Percentiles rank a stretch among this genome's conserved stretches.
Evolutionary conservation across 1,139 yeast species (phyloP).

Genomic region (Yamadazyma jaroonii): DNA sequence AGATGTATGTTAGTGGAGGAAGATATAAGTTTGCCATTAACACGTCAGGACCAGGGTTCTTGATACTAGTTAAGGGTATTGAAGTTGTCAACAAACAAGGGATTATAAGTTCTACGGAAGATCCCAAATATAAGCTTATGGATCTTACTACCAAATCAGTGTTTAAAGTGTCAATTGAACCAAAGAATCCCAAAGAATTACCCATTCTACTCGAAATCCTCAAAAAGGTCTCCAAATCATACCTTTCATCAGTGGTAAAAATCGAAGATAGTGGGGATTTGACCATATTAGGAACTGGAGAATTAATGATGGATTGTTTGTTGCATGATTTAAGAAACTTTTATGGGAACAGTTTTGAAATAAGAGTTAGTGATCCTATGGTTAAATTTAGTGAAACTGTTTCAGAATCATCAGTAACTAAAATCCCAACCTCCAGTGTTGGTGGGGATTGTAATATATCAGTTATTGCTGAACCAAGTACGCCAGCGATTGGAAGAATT

Average conservation of each 20-base stretch:
- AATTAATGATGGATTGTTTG: constrained; percentile 80
- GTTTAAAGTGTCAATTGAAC: constrained; percentile 81
- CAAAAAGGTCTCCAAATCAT: constrained; percentile 58
- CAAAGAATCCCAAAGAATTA: constrained; percentile 72
- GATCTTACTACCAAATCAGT: constrained; percentile 42
- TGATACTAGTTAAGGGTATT: constrained; percentile 67
- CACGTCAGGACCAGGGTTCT: constrained; percentile 58
- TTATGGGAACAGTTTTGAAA: constrained; percentile 58
- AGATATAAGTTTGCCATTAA: constrained; percentile 61
- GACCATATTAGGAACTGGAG: constrained; percentile 80
- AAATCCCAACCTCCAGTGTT: constrained; percentile 54
- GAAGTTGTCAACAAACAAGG: constrained; percentile 33
- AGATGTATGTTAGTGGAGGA: constrained; percentile 65
- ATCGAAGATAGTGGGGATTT: constrained; percentile 93
- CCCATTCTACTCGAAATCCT: constrained; percentile 72
- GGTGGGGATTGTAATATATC: constrained; percentile 60
- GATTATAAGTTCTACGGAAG: background rate
- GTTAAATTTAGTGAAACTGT: constrained; percentile 81
- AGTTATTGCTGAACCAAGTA: constrained; percentile 76
- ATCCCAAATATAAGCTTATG: background rate
- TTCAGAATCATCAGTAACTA: constrained; percentile 61
- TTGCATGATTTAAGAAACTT: constrained; percentile 70
- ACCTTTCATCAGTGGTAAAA: constrained; percentile 61
- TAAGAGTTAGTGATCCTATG: constrained; percentile 84
- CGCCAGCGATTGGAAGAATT: constrained; percentile 29